Percentiles rank a stretch among this genome's conserved stretches.
Evolutionary conservation across 108 stramenopile genomes (phyloP).

Genomic region (Skeletonema menzelii): DNA sequence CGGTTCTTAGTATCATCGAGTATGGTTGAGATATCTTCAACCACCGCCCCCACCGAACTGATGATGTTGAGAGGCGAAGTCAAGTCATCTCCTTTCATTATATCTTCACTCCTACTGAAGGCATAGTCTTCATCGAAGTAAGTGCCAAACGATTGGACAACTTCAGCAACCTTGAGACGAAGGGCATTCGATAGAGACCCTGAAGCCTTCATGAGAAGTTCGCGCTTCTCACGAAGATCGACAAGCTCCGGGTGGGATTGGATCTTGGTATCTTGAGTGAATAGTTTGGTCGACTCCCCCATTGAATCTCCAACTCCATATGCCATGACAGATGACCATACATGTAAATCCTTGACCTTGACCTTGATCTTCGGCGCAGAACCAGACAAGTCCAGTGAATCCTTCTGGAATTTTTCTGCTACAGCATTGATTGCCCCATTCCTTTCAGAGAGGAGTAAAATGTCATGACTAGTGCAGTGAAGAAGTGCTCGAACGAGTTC

Average conservation of each 20-base stretch:
- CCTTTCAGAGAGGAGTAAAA: slow-evolving; percentile 48
- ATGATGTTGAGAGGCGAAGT: slow-evolving; percentile 21
- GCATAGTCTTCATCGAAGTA: slow-evolving; percentile 20
- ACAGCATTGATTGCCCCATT: slow-evolving; percentile 62
- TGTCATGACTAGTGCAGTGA: slow-evolving; percentile 37
- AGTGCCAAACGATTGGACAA: slow-evolving; percentile 1
- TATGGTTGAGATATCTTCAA: slow-evolving; percentile 16
- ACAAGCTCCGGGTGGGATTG: slow-evolving; percentile 24
- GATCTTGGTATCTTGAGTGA: slow-evolving; percentile 40
- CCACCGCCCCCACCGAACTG: neutral
- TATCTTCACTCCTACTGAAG: slow-evolving; percentile 6
- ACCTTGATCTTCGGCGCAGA: slow-evolving; percentile 5
- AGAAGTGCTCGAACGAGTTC: slow-evolving; percentile 50
- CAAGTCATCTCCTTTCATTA: slow-evolving; percentile 3
- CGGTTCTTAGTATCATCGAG: neutral
- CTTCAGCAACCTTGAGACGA: slow-evolving; percentile 14
- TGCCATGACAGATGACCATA: slow-evolving; percentile 40
- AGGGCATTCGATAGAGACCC: slow-evolving; percentile 13
- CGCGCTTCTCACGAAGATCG: slow-evolving; percentile 20
- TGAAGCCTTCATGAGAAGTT: slow-evolving; percentile 15
- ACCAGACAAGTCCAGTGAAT: slow-evolving; percentile 10
- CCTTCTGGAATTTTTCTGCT: slow-evolving; percentile 48
- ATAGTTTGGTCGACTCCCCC: slow-evolving; percentile 43
- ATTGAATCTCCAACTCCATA: slow-evolving; percentile 39
- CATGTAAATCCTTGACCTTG: slow-evolving; percentile 19